Evolutionary conservation across 164 flowering plant genomes (phyloP).

Genomic region (Magnolia sinica): DNA sequence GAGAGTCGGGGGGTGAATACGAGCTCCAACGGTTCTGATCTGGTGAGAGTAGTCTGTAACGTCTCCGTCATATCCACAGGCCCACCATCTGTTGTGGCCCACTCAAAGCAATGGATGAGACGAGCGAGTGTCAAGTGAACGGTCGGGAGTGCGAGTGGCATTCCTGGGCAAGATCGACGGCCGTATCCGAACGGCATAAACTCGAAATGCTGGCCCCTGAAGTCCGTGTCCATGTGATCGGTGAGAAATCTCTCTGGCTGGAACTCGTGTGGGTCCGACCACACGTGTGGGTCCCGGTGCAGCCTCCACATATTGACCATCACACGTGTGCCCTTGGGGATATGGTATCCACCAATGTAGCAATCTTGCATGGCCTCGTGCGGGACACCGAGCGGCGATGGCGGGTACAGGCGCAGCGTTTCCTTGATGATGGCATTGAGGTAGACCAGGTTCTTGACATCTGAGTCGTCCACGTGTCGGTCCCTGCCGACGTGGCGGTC

Average conservation of each 20-base stretch:
- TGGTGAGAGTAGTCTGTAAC: not conserved
- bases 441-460: not conserved
- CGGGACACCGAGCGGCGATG: not conserved
- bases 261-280: conserved; percentile 32
- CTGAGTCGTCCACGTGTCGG: conserved; percentile 18
- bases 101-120: not conserved
- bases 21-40: not conserved
- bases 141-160: not conserved
- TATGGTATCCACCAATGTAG: conserved; percentile 1
- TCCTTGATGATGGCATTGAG: not conserved
- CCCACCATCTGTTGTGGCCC: not conserved
- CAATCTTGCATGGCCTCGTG: conserved; percentile 9
- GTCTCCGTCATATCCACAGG: not conserved
- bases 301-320: conserved; percentile 34
- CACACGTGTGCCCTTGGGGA: conserved; percentile 7
- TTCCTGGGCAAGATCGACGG: conserved; percentile 1
- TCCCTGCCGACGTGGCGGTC: conserved; percentile 29
- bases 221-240: not conserved
- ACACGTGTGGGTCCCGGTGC: conserved; percentile 33
- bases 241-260: conserved; percentile 30
- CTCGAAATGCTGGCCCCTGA: conserved; percentile 1
- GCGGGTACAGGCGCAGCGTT: not conserved
- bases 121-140: not conserved
- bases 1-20: not conserved
- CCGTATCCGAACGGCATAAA: not conserved